These are phyloP conservation scores for Amaranthus palmeri DNA, from an alignment of 148 eudicot species.

Conservation along the genomic window DNA sequence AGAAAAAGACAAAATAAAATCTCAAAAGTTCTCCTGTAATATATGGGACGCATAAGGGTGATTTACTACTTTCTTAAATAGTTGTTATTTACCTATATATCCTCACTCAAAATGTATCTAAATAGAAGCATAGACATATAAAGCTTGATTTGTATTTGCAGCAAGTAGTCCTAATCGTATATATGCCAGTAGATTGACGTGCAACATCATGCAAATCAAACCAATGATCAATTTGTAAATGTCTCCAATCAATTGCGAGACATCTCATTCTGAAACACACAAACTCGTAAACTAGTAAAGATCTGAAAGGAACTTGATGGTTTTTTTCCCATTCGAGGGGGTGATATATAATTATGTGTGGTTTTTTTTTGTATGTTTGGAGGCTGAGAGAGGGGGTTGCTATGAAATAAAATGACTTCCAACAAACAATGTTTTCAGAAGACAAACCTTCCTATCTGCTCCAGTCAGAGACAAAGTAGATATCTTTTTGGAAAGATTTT, in stretches of 20 bases:
- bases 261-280: background rate
- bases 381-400: background rate
- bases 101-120: background rate
- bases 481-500: constrained; percentile 70
- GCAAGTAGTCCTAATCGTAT: background rate
- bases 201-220: background rate
- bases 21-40: too few relatives aligned
- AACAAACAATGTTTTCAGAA: background rate
- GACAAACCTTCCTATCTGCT: constrained; percentile 60
- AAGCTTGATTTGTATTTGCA: background rate
- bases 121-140: background rate
- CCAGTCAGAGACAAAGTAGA: constrained; percentile 61
- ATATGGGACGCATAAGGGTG: too few relatives aligned
- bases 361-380: background rate
- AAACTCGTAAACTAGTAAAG: background rate
- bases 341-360: background rate
- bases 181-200: background rate
- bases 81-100: too few relatives aligned
- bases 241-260: background rate
- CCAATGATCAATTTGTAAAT: background rate
- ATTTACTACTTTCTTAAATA: too few relatives aligned
- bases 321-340: background rate
- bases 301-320: background rate
- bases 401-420: background rate
- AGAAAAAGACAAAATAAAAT: too few relatives aligned